A percentile compares a stretch with the other conserved stretches of the same genome.
phyloP scores from a whole-genome alignment of 306 rosid genomes.

The Vachellia pachyceras region DNA sequence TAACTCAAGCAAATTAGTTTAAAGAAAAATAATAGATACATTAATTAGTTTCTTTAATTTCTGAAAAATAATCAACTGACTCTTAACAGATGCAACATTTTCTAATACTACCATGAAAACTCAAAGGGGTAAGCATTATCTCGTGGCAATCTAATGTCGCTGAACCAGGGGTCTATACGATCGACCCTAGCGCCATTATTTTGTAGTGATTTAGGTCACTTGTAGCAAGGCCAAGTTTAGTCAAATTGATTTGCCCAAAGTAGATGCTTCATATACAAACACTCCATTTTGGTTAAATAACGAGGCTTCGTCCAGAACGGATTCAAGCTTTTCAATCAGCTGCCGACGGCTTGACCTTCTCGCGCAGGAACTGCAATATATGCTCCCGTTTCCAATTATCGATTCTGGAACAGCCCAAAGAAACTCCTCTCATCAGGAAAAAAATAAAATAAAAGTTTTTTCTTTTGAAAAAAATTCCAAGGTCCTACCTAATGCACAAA shows the following conservation, averaged over 20 bases:
- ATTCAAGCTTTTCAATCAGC: slow-evolving; percentile 49
- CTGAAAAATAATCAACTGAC: too few species aligned
- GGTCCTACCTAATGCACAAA: slow-evolving; percentile 14
- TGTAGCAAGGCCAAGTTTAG: background rate
- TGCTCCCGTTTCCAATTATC: slow-evolving; percentile 99
- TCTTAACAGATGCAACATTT: background rate
- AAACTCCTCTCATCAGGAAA: background rate
- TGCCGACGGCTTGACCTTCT: slow-evolving; percentile 68
- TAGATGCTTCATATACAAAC: slow-evolving; percentile 1
- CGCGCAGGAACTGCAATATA: slow-evolving; percentile 79
- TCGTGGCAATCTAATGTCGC: slow-evolving; percentile 28
- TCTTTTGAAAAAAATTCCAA: background rate
- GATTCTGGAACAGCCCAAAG: slow-evolving; percentile 54
- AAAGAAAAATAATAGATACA: too few species aligned
- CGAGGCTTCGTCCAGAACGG: slow-evolving; percentile 13
- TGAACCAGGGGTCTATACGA: slow-evolving; percentile 15
- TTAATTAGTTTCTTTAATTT: too few species aligned
- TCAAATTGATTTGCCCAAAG: slow-evolving; percentile 18
- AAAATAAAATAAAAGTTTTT: background rate
- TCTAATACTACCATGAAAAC: slow-evolving; percentile 24
- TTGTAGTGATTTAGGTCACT: slow-evolving; percentile 26
- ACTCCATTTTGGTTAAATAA: slow-evolving; percentile 11
- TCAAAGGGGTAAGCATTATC: too few species aligned
- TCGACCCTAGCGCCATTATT: slow-evolving; percentile 2
- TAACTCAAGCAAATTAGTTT: too few species aligned